Base-by-base conservation (phyloP, 306 rosid genomes). In the Spatholobus suberectus region DNA sequence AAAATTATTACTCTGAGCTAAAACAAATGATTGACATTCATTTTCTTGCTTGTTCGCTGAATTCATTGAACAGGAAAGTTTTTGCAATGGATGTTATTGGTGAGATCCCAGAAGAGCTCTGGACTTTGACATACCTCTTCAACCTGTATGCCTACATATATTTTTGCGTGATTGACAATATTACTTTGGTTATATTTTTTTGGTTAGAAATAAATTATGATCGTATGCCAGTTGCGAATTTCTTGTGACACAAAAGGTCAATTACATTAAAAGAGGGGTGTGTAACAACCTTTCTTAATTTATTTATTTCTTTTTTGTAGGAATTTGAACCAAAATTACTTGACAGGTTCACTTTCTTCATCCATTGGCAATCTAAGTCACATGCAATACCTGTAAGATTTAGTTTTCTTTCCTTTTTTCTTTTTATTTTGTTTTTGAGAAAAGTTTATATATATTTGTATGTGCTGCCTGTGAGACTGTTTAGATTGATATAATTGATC, bases 341-440 rank as follows among this genome's bases (percentile, higher is more conserved):
- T 90, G 85, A 76, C 89, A 2, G 97, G 94, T 21, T 47, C 86
- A 24, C 76, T 90, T 3, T 86, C 97, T 52, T 65, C 90, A 21
- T 83, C 90, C 37, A 81, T 92, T 52, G 92, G 90, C 11, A 88
- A 85, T 73, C 89, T 92, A 4, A 75, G 83, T 40, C 18, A 79
- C 20, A 85, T 92, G 91, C 92, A 84, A 26, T 88, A 84, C 86
- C 4, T 90, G 94, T 89, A 87, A 89, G 92, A n/a, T 46, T 26
- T 37, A 2, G 17, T 2, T 44, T 44, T 12, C 17, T 44, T 44
- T 44, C 51, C n/a, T n/a, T n/a, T n/a, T 43, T 43, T 43, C 14
- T 69, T 8, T 11, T 4, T 14, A n/a, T 11, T 4, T 74, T 43
- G 15, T 11, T 12, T 43, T 43, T 43, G 14, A 43, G 15, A 12